A percentile compares a stretch with the other conserved stretches of the same genome.
Conservation (phyloP, 441 rosid genomes). For the Bruguiera hainesii region DNA sequence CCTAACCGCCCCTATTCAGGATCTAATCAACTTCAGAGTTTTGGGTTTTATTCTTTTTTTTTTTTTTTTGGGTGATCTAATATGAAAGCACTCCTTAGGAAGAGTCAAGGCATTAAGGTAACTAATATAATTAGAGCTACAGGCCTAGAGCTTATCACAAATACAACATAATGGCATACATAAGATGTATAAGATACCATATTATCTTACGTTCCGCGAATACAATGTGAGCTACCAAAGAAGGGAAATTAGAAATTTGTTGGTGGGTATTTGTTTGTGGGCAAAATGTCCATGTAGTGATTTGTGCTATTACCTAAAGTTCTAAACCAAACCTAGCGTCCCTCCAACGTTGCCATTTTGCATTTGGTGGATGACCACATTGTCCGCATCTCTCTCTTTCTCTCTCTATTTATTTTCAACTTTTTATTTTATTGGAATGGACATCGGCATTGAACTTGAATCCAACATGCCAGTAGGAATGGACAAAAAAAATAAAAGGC, state of each 20-base stretch:
- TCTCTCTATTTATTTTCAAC: too few relatives aligned
- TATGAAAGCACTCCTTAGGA: too few relatives aligned
- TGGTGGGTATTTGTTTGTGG: conserved; percentile 20
- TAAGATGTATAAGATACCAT: conserved; percentile 2
- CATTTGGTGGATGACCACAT: conserved; percentile 20
- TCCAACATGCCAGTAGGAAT: too few relatives aligned
- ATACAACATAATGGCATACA: conserved; percentile 7
- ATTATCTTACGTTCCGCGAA: conserved; percentile 30
- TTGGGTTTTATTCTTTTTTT: too few relatives aligned
- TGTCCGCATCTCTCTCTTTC: conserved; percentile 3
- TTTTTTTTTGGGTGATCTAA: too few relatives aligned
- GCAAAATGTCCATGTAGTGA: conserved; percentile 4
- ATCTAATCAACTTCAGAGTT: too few relatives aligned
- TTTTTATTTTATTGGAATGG: too few relatives aligned
- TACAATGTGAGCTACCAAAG: conserved; percentile 33
- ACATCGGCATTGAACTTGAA: too few relatives aligned
- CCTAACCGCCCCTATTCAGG: too few relatives aligned
- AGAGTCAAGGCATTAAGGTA: background rate
- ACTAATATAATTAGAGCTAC: conserved; percentile 15
- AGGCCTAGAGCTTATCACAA: conserved; percentile 12
- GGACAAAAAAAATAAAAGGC: too few relatives aligned
- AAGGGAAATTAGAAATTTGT: conserved; percentile 21
- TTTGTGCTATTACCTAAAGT: conserved; percentile 16
- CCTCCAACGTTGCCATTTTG: conserved; percentile 15
- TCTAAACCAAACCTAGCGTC: conserved; percentile 7